These are phyloP conservation scores for Ustilago loliicola DNA, from an alignment of 1,284 basidiomycete species.

Conservation along the genomic window DNA sequence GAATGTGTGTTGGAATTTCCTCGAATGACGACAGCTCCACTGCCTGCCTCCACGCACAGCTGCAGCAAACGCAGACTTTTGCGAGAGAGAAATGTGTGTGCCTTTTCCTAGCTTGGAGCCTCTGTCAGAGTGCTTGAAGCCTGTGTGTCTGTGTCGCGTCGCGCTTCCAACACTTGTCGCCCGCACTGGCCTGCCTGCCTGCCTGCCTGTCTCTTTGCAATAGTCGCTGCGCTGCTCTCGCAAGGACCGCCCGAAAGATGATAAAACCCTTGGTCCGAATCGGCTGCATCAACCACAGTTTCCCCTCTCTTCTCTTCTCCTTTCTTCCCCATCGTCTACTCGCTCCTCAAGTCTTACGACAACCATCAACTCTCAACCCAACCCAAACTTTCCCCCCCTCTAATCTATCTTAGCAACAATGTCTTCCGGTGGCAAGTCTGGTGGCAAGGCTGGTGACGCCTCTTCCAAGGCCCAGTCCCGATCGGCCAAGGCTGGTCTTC, in stretches of 20 bases:
- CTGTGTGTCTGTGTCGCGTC: constrained; percentile 20
- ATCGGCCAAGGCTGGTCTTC: constrained; percentile 79
- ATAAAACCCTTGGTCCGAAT: constrained; percentile 47
- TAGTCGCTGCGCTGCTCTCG: constrained; percentile 12
- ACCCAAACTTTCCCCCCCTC: constrained; percentile 23
- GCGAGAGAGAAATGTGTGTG: constrained; percentile 3
- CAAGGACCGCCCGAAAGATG: constrained; percentile 25
- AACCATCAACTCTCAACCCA: constrained; percentile 19
- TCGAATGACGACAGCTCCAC: neutral
- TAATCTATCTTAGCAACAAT: constrained; percentile 41
- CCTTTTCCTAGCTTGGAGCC: neutral
- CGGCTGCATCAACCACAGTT: constrained; percentile 22
- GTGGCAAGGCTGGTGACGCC: constrained; percentile 70
- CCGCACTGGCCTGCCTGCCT: neutral
- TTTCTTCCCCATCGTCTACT: constrained; percentile 28
- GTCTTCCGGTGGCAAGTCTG: constrained; percentile 72
- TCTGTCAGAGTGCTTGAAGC: constrained; percentile 1
- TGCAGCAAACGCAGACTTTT: constrained; percentile 9
- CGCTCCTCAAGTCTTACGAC: constrained; percentile 36
- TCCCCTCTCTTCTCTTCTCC: constrained; percentile 21
- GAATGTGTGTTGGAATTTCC: neutral
- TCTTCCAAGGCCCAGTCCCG: constrained; percentile 77
- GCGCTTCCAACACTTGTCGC: constrained; percentile 22
- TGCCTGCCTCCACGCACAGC: constrained; percentile 2
- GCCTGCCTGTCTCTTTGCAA: neutral